Conservation (phyloP, 2,329 filamentous ascomycete genomes). For the Paecilomyces formosus region DNA sequence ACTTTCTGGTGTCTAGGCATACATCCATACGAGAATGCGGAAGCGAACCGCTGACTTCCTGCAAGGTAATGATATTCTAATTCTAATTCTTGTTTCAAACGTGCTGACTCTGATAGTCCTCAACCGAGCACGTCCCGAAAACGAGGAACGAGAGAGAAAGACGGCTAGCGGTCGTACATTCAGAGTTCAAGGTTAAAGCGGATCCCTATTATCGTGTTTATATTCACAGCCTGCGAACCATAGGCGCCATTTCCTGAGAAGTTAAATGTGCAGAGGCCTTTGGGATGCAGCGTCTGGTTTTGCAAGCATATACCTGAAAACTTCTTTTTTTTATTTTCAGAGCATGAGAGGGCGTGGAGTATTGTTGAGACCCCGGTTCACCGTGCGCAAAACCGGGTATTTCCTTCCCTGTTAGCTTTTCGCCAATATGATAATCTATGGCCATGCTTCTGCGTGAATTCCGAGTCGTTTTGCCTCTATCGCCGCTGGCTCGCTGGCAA, state of each 20-base stretch:
- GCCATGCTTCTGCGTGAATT: background rate
- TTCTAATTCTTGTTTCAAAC: background rate
- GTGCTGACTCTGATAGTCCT: slow-evolving; percentile 59
- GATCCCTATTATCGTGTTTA: background rate
- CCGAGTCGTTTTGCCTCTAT: background rate
- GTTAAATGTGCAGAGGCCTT: background rate
- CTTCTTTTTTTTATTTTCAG: background rate
- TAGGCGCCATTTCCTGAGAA: background rate
- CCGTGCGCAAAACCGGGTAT: background rate
- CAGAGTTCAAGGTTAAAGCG: slow-evolving; percentile 49
- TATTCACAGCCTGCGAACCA: background rate
- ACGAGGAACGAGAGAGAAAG: slow-evolving; percentile 95
- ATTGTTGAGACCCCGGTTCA: background rate
- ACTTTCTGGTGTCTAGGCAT: slow-evolving; percentile 52
- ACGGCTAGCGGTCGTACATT: slow-evolving; percentile 95
- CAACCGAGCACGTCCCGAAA: slow-evolving; percentile 87
- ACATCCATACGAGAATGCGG: slow-evolving; percentile 97
- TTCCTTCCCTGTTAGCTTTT: background rate
- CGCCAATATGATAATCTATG: background rate
- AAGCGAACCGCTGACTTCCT: slow-evolving; percentile 96
- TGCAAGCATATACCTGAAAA: background rate
- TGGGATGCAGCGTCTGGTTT: background rate
- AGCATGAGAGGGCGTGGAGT: background rate
- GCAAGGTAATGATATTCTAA: slow-evolving; percentile 59
- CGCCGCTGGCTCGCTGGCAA: background rate